Evolutionary conservation across 352 stramenopile genomes (phyloP).

Genomic region (Pythium angustatum): DNA sequence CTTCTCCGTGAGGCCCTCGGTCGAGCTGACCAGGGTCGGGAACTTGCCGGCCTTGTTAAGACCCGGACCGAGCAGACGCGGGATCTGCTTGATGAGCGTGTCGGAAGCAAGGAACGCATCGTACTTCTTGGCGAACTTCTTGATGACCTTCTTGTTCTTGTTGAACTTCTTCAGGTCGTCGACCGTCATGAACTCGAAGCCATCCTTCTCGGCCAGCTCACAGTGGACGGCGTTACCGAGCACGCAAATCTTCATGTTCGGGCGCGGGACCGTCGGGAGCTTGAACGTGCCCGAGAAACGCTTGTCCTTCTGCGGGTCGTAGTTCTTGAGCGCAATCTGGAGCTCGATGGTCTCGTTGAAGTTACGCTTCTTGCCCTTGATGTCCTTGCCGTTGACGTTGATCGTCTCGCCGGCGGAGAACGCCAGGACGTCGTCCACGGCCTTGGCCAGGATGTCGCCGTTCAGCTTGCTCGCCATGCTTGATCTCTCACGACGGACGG

Average conservation of each 20-base stretch:
- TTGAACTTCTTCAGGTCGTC: constrained; percentile 99
- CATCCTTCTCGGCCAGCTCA: constrained; percentile 98
- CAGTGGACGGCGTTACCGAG: constrained; percentile 99
- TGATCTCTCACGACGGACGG: constrained; percentile 26
- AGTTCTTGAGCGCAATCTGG: constrained; percentile 99
- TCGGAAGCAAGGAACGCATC: constrained; percentile 99
- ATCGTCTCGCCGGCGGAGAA: constrained; percentile 95
- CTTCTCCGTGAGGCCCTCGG: constrained; percentile 97
- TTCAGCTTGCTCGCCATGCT: constrained; percentile 96
- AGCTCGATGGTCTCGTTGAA: constrained; percentile 99
- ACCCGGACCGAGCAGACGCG: constrained; percentile 98
- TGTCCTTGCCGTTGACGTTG: constrained; percentile 86
- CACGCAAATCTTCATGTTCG: constrained; percentile 97
- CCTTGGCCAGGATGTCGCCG: constrained; percentile 94
- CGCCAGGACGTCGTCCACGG: constrained; percentile 95
- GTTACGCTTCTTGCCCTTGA: constrained; percentile 99
- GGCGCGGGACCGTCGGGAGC: constrained; percentile 94
- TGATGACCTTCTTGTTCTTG: constrained; percentile 99
- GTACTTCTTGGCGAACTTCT: constrained; percentile 99
- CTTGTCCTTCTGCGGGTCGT: constrained; percentile 99
- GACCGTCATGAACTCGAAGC: constrained; percentile 98
- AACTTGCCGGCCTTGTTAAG: constrained; percentile 99
- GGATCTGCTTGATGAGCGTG: constrained; percentile 99
- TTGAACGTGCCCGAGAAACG: constrained; percentile 99
- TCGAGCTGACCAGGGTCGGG: constrained; percentile 94